A percentile compares a stretch with the other conserved stretches of the same genome.
Evolutionary conservation across 192 early-diverging fungal species (phyloP).

Genomic region (Linnemannia exigua): DNA sequence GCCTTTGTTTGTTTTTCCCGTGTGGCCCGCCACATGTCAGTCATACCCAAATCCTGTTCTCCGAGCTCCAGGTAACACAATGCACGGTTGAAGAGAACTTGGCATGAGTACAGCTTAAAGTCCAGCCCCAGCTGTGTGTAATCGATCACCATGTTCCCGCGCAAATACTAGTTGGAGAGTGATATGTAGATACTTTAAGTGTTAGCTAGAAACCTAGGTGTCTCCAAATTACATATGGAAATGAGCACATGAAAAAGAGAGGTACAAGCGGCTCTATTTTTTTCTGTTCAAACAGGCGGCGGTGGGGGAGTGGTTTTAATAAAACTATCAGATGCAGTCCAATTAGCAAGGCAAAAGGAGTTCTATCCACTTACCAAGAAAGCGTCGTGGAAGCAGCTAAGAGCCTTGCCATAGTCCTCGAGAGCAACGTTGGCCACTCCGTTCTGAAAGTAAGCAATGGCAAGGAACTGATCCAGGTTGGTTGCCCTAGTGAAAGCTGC

Average conservation of each 20-base stretch:
- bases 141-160: conserved; percentile 92
- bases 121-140: conserved; percentile 95
- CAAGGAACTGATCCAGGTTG: conserved; percentile 87
- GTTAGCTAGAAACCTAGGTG: background rate
- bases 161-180: conserved; percentile 66
- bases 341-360: background rate
- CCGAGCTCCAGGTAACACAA: conserved; percentile 85
- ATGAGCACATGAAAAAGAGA: background rate
- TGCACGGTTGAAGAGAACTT: conserved; percentile 93
- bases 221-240: conserved; percentile 4
- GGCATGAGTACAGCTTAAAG: conserved; percentile 90
- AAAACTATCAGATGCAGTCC: background rate
- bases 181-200: too few species aligned
- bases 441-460: conserved; percentile 93
- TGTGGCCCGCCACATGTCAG: conserved; percentile 80
- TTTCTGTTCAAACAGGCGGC: background rate
- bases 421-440: conserved; percentile 86
- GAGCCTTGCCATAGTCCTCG: conserved; percentile 77
- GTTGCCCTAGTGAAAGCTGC: conserved; percentile 80
- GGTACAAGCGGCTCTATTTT: background rate
- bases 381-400: conserved; percentile 86
- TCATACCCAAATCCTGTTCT: conserved; percentile 75
- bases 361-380: conserved; percentile 68
- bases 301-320: background rate
- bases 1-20: conserved; percentile 74